phyloP scores from a whole-genome alignment of 73 alveolate genomes.

The Paramecium biaurelia region DNA sequence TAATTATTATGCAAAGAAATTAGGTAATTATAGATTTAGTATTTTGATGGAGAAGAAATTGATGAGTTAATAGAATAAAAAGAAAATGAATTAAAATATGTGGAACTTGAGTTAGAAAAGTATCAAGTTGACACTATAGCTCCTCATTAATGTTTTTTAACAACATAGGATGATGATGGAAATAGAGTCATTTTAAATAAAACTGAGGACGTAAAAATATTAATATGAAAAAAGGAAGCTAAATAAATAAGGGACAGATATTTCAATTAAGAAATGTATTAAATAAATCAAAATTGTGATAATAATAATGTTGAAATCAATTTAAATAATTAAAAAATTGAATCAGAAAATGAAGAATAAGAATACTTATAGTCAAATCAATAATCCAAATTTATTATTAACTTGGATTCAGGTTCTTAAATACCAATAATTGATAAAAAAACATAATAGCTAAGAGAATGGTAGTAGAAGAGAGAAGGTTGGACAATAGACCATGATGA shows the following conservation, averaged over 20 bases:
- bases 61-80: neutral
- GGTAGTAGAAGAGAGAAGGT: neutral
- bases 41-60: neutral
- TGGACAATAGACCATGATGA: conserved; percentile 47
- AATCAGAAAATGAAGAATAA: neutral
- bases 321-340: neutral
- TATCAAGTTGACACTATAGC: neutral
- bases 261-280: neutral
- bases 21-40: neutral
- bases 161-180: conserved; percentile 20
- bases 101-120: neutral
- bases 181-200: neutral
- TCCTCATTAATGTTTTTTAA: neutral
- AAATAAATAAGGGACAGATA: neutral
- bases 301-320: neutral
- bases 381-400: neutral
- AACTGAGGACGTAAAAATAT: neutral
- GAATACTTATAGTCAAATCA: neutral
- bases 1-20: neutral
- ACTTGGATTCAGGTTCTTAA: neutral
- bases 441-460: neutral
- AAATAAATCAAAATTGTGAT: neutral
- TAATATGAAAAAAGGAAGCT: neutral
- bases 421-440: neutral
- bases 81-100: conserved; percentile 7